Percentiles rank a stretch among this genome's conserved stretches.
These are phyloP conservation scores for Hypholoma fasciculare DNA, from an alignment of 768 basidiomycete genomes.

Conservation along the genomic window DNA sequence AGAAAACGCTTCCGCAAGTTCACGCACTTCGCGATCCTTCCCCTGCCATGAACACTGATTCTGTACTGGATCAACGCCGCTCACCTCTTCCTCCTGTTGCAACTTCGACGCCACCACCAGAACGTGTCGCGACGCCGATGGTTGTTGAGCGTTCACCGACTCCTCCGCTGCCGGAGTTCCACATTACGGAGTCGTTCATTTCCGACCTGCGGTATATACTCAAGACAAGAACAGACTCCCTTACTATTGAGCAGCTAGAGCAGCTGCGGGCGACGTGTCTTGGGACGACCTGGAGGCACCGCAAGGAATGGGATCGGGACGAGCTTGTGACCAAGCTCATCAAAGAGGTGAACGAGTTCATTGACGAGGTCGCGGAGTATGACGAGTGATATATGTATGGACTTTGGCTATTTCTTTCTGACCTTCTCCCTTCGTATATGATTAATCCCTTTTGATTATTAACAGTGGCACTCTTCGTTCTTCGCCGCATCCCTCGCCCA, in stretches of 20 bases:
- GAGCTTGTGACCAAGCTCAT: conserved; percentile 59
- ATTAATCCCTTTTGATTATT: neutral
- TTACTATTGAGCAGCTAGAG: conserved; percentile 90
- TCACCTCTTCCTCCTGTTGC: conserved; percentile 7
- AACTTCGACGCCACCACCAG: conserved; percentile 18
- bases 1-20: neutral
- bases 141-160: conserved; percentile 63
- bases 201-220: conserved; percentile 49
- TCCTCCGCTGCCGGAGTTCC: conserved; percentile 80
- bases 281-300: conserved; percentile 77
- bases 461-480: neutral
- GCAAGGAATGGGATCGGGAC: conserved; percentile 83
- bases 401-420: too few species aligned
- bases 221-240: conserved; percentile 47
- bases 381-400: conserved; percentile 1
- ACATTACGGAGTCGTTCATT: conserved; percentile 54
- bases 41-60: neutral
- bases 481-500: neutral
- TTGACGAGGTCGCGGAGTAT: conserved; percentile 55
- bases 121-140: conserved; percentile 32
- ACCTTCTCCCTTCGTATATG: too few species aligned
- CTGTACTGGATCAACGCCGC: neutral
- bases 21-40: neutral
- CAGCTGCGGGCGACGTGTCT: conserved; percentile 87
- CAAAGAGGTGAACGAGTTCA: conserved; percentile 59